Evolutionary conservation across 331 rosid species (phyloP), one percentile per base, ranked within the genome.

Genomic region (Spiraea crenata): DNA sequence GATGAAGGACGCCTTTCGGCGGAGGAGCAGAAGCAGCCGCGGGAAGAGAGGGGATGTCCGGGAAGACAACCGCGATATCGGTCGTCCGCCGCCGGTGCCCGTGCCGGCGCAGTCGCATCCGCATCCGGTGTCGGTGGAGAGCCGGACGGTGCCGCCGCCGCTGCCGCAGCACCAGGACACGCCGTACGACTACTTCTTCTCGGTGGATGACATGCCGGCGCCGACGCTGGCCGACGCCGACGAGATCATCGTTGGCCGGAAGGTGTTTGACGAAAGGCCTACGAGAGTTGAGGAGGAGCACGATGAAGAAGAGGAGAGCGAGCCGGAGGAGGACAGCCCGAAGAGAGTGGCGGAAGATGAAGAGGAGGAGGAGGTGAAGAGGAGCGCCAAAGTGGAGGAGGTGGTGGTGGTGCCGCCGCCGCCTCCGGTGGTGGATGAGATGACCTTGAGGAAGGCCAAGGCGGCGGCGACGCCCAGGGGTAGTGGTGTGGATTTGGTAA

Each of bases 111-210:
- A 25, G 31, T 25, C 31, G 31, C 31, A 25, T 25, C 31, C 72
- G 0, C 80, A 79, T 3, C 44, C 71, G 12, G 79, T 76, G 49
- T 39, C 74, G 74, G 37, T 70, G 54, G 76, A 61, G 67, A 70
- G 63, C 35, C 75, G 74, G 51, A 34, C 37, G 17, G 56, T 40
- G 71, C 68, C 69, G 51, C 82, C 77, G 14, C 82, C 77, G 14
- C 25, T 74, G 68, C 60, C 86, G 3, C 79, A 71, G 6, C 83
- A 71, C 20, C 85, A 72, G 40, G 84, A 74, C 25, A 6, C 82
- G 7, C 69, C 88, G 6, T 89, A 80, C 74, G 99, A 88, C n/a
- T 95, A 25, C 67, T 76, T 86, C 61, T 95, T 95, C 79, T 77
- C 87, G 3, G 45, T 77, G 65, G 96, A 75, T 45, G 92, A 76